phyloP scores from a whole-genome alignment of 2,329 filamentous ascomycete genomes.

The Microthyrium microscopicum region DNA sequence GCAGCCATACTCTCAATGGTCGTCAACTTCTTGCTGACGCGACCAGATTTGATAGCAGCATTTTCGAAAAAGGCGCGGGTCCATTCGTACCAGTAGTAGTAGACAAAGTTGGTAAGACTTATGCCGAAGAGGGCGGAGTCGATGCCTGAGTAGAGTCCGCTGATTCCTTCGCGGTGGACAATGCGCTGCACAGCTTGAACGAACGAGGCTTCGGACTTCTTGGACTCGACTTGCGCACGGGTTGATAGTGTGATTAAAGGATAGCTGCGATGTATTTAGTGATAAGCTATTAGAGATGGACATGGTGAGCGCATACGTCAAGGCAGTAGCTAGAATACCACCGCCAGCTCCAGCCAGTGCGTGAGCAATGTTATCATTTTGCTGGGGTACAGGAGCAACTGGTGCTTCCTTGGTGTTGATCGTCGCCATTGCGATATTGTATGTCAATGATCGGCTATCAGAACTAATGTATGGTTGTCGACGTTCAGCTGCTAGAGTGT shows the following conservation, averaged over 20 bases:
- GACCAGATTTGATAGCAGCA: constrained; percentile 55
- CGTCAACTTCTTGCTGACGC: constrained; percentile 65
- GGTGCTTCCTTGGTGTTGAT: neutral
- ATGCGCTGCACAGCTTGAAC: constrained; percentile 71
- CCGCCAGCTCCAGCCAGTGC: constrained; percentile 85
- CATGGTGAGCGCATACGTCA: constrained; percentile 47
- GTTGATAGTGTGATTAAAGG: constrained; percentile 95
- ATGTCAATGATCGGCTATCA: too few species aligned
- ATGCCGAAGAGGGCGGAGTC: constrained; percentile 94
- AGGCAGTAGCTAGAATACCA: constrained; percentile 83
- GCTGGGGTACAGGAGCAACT: constrained; percentile 51
- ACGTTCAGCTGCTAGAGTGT: too few species aligned
- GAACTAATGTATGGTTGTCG: too few species aligned
- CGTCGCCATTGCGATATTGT: too few species aligned
- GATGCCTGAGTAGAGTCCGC: constrained; percentile 80
- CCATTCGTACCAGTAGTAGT: constrained; percentile 99
- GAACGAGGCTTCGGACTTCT: constrained; percentile 73
- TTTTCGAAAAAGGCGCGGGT: constrained; percentile 68
- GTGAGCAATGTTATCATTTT: constrained; percentile 94
- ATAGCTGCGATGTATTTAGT: constrained; percentile 40
- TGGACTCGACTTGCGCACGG: constrained; percentile 92
- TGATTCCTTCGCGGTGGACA: constrained; percentile 75
- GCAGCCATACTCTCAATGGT: constrained; percentile 91
- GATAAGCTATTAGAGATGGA: neutral
- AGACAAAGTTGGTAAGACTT: constrained; percentile 97